Base-by-base conservation (phyloP, 805 yeast species). In the Priceomyces carsonii region DNA sequence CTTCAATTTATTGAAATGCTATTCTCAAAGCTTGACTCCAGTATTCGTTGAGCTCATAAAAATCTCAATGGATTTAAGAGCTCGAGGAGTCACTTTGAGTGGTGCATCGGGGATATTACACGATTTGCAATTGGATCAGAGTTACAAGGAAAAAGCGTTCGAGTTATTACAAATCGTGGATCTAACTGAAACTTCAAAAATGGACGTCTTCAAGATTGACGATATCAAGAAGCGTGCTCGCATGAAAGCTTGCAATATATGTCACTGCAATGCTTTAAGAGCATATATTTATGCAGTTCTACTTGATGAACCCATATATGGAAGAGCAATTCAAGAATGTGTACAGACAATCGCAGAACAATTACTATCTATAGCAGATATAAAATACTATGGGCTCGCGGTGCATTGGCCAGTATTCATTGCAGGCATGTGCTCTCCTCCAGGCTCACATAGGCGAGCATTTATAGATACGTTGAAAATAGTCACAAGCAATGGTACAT, bases 171-270 rank as follows among this genome's bases (percentile, higher is more conserved):
- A 12, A 18, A 18, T 8, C 8, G 17, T 33, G 6, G 6, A 14
- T 3, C 12, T 8, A 2, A 15, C 18, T 9, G 29, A 33, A 15
- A 18, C 12, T 13, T 18, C 25, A 15, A n/a, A 26, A 12, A 26
- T 33, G 14, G 32, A 33, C 18, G 25, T 33, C n/a, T 26, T 33
- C 19, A 8, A 26, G 10, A 27, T 33, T 3, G 15, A 33, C n/a
- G 30, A 26, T 17, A 13, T 20, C 12, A 18, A n/a, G 18, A 10
- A 9, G 15, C 24, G 36, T 8, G 31, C 31, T 10, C 18, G 32
- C n/a, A 33, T 33, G 36, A 26, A 14, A 15, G 36, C 32, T n/a
- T 26, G 32, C 18, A 26, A 33, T 12, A n/a, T 13, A 13, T 33
- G 32, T 19, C 17, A 14, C 26, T 26, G 36, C 18, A 26, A 8